Conservation (phyloP, 192 early-diverging fungal species). For the Coemansia javaensis region DNA sequence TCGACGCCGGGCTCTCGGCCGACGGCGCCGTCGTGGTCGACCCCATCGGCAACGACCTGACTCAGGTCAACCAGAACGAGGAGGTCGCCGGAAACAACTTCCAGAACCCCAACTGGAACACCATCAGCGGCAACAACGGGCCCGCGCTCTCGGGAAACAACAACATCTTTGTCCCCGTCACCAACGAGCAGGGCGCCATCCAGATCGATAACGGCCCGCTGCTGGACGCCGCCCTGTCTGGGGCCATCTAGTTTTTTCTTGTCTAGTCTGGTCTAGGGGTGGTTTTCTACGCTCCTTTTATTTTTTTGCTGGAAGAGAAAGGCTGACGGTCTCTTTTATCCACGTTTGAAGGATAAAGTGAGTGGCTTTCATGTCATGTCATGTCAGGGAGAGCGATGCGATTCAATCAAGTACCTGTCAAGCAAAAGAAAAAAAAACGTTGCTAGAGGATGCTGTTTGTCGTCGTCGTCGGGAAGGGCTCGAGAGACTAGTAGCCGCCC, state of each 20-base stretch:
- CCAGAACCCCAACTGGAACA: constrained; percentile 28
- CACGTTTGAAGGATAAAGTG: no score
- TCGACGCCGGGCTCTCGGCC: constrained; percentile 15
- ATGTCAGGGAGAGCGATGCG: no score
- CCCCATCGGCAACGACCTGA: constrained; percentile 29
- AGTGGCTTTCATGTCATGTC: no score
- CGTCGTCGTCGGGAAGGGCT: no score
- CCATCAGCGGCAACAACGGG: constrained; percentile 16
- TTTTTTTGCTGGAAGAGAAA: no score
- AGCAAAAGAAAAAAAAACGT: neutral
- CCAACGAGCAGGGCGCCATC: constrained; percentile 31
- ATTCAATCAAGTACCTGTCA: no score
- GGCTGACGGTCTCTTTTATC: no score
- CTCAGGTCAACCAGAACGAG: constrained; percentile 29
- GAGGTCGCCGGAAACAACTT: constrained; percentile 30
- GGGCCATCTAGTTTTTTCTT: neutral
- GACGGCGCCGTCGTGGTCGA: constrained; percentile 25
- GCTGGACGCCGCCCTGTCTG: constrained; percentile 16
- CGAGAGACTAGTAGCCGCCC: no score
- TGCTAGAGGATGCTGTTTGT: neutral
- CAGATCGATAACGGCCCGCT: constrained; percentile 45
- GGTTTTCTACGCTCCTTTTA: no score
- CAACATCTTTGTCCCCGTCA: constrained; percentile 25
- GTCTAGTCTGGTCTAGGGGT: no score
- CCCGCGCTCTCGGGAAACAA: constrained; percentile 26